Percentiles rank a stretch among this genome's conserved stretches.
phyloP scores from a whole-genome alignment of 1,284 basidiomycete species.

The Apiotrichum veenhuisii region DNA sequence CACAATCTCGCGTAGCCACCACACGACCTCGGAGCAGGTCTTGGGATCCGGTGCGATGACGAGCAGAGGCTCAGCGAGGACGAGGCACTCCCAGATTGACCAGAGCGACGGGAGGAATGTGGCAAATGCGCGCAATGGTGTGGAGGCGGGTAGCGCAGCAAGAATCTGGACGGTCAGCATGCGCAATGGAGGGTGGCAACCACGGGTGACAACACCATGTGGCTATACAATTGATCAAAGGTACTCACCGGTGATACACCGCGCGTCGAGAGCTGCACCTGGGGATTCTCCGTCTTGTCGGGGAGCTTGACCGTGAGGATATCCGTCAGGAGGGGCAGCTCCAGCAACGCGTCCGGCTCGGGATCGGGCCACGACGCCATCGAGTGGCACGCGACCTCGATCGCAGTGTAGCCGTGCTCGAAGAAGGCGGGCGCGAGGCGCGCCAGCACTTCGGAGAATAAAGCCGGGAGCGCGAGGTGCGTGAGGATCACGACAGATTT shows the following conservation, averaged over 20 bases:
- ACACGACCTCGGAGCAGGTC: slow-evolving; percentile 70
- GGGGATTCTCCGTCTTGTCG: slow-evolving; percentile 64
- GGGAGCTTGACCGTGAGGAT: slow-evolving; percentile 71
- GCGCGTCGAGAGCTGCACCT: slow-evolving; percentile 42
- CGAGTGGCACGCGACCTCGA: slow-evolving; percentile 80
- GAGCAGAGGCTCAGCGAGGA: slow-evolving; percentile 82
- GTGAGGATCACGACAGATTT: slow-evolving; percentile 82
- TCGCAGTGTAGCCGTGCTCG: slow-evolving; percentile 67
- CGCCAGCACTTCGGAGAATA: slow-evolving; percentile 68
- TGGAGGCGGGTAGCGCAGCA: slow-evolving; percentile 67
- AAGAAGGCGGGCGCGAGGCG: slow-evolving; percentile 75
- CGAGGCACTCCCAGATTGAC: slow-evolving; percentile 89
- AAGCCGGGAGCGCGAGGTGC: slow-evolving; percentile 73
- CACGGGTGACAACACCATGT: no score
- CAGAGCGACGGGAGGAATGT: slow-evolving; percentile 74
- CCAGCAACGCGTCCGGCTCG: slow-evolving; percentile 59
- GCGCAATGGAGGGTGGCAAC: no score
- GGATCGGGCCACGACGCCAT: slow-evolving; percentile 76
- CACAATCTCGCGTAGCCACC: slow-evolving; percentile 86
- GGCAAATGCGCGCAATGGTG: slow-evolving; percentile 70
- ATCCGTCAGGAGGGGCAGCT: slow-evolving; percentile 75
- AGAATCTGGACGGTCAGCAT: slow-evolving; percentile 58
- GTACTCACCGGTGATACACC: not conserved
- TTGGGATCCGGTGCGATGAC: slow-evolving; percentile 77
- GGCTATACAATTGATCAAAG: not conserved